Conservation (phyloP, 768 basidiomycete species). For the Suillus luteus region DNA sequence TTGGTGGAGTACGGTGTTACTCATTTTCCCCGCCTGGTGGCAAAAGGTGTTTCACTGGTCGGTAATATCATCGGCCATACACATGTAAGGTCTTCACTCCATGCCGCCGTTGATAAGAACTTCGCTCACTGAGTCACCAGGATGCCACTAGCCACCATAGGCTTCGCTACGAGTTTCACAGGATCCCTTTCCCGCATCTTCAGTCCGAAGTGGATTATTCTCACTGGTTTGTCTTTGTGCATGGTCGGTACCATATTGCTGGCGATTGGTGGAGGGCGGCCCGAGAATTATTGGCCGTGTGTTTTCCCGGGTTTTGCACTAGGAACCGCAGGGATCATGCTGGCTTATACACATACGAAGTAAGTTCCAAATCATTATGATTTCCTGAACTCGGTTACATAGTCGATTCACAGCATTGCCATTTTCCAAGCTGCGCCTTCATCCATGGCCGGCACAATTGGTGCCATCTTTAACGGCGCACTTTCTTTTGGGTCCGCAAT, state of each 20-base stretch:
- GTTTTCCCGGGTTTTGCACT: conserved; percentile 53
- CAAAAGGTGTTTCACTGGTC: conserved; percentile 45
- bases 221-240: conserved; percentile 41
- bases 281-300: conserved; percentile 46
- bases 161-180: conserved; percentile 40
- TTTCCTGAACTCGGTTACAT: no score
- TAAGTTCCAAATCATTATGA: no score
- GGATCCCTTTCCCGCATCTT: conserved; percentile 41
- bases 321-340: conserved; percentile 47
- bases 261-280: conserved; percentile 41
- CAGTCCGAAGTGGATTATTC: conserved; percentile 47
- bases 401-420: conserved; percentile 40
- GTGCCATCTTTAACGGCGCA: conserved; percentile 58
- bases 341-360: conserved; percentile 43
- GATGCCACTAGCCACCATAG: conserved; percentile 44
- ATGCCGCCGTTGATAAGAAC: conserved; percentile 8
- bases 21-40: conserved; percentile 39
- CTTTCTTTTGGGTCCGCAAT: conserved; percentile 55
- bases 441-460: conserved; percentile 51
- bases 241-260: conserved; percentile 43
- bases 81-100: conserved; percentile 33
- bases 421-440: conserved; percentile 50
- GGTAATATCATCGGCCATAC: conserved; percentile 40
- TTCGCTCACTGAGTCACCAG: conserved; percentile 20
- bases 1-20: conserved; percentile 41